phyloP scores from a whole-genome alignment of 805 yeast species.

The Grigorovia yakushimaensis region DNA sequence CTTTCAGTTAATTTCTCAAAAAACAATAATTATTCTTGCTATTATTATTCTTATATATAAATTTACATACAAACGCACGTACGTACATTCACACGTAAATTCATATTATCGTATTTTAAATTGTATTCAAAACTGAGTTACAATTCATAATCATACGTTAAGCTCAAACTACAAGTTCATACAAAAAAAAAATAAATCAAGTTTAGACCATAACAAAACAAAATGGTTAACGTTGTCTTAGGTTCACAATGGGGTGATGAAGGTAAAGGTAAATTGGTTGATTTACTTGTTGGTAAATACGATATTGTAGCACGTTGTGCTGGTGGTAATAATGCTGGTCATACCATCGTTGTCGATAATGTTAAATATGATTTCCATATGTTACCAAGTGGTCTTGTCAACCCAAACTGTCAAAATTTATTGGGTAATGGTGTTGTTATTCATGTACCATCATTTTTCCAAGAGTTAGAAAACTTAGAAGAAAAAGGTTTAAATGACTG shows the following conservation, averaged over 20 bases:
- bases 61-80: too few relatives aligned
- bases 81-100: too few relatives aligned
- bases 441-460: slow-evolving; percentile 87
- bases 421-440: slow-evolving; percentile 95
- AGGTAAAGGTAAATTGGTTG: slow-evolving; percentile 98
- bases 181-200: too few relatives aligned
- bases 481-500: slow-evolving; percentile 57
- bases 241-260: slow-evolving; percentile 99
- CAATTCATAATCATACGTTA: too few relatives aligned
- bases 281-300: slow-evolving; percentile 84
- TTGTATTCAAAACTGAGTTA: too few relatives aligned
- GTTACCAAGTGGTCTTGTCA: slow-evolving; percentile 97
- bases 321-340: slow-evolving; percentile 99
- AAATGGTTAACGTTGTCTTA: slow-evolving; percentile 63
- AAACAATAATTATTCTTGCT: background rate
- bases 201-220: background rate
- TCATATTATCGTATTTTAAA: too few relatives aligned
- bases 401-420: slow-evolving; percentile 80
- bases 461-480: slow-evolving; percentile 74
- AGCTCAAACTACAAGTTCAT: background rate
- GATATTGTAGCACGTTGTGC: slow-evolving; percentile 97
- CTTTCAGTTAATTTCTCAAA: background rate
- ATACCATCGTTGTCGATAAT: slow-evolving; percentile 87
- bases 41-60: background rate
- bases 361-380: slow-evolving; percentile 95